Conservation (phyloP, 2,329 filamentous ascomycete genomes). For the Clonostachys sp. region DNA sequence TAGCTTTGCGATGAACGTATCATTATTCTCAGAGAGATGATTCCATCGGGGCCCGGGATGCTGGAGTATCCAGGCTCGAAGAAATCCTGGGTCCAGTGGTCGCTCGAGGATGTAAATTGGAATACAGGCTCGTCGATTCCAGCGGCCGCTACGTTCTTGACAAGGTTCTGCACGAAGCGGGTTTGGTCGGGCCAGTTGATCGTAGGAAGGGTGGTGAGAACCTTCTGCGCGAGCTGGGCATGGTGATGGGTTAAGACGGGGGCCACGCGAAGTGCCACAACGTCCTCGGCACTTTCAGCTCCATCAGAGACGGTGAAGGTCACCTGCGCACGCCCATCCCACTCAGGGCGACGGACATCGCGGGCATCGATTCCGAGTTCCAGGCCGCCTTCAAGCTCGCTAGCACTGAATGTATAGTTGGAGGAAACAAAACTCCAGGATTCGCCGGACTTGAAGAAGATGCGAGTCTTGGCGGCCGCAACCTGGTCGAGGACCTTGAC, state of each 20-base stretch:
- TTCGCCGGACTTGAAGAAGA: slow-evolving; percentile 14
- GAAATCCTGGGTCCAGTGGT: slow-evolving; percentile 32
- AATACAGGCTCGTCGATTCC: slow-evolving; percentile 11
- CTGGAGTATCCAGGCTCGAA: slow-evolving; percentile 29
- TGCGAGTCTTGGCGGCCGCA: slow-evolving; percentile 12
- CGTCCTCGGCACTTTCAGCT: slow-evolving; percentile 9
- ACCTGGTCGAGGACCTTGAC: slow-evolving; percentile 6
- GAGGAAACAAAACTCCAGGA: slow-evolving; percentile 18
- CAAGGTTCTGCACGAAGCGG: slow-evolving; percentile 12
- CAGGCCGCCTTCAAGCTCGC: slow-evolving; percentile 18
- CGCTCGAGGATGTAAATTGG: slow-evolving; percentile 12
- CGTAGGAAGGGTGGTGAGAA: slow-evolving; percentile 13
- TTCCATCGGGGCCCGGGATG: slow-evolving; percentile 27
- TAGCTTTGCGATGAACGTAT: slow-evolving; percentile 19
- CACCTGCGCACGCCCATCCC: slow-evolving; percentile 19
- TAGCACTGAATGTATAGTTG: slow-evolving; percentile 17
- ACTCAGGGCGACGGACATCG: slow-evolving; percentile 14
- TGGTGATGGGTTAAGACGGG: slow-evolving; percentile 31
- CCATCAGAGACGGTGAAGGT: slow-evolving; percentile 19
- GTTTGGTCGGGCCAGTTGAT: slow-evolving; percentile 1
- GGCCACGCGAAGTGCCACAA: slow-evolving; percentile 25
- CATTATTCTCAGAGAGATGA: slow-evolving; percentile 22
- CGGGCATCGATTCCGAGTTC: slow-evolving; percentile 28
- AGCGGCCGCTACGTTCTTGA: slow-evolving; percentile 3
- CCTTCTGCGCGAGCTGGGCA: slow-evolving; percentile 15